Conservation (phyloP, 208 protist genomes). For the Acanthamoeba healyi region DNA sequence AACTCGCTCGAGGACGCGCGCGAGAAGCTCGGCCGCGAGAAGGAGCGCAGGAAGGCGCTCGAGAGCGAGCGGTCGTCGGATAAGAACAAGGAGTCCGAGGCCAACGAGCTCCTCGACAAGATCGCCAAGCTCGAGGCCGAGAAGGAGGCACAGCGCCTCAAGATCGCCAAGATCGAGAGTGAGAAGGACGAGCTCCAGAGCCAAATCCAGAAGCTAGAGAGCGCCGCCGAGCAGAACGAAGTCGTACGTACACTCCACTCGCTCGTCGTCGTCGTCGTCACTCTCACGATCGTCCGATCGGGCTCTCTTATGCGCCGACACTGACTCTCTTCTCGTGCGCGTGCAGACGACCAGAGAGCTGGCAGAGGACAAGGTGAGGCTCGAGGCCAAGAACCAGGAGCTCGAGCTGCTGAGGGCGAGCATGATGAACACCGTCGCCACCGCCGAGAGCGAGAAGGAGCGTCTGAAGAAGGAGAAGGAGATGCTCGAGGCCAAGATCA, state of each 20-base stretch:
- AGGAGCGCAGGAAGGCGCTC: background rate
- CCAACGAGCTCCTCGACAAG: background rate
- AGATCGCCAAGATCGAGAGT: constrained; percentile 18
- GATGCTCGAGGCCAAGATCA: background rate
- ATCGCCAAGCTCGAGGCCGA: constrained; percentile 23
- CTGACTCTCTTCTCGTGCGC: no score
- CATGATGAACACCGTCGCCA: background rate
- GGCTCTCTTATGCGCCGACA: no score
- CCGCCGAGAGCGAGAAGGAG: constrained; percentile 52
- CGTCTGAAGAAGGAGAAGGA: constrained; percentile 61
- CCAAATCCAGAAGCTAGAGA: background rate
- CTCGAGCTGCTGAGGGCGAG: background rate
- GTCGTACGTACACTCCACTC: background rate
- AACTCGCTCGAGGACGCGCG: background rate
- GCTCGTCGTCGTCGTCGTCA: no score
- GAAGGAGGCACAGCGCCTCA: background rate
- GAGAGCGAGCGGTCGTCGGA: background rate
- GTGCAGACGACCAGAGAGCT: constrained; percentile 5
- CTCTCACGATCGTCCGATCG: background rate
- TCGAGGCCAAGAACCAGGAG: constrained; percentile 44
- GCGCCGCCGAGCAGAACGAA: constrained; percentile 11
- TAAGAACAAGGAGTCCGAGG: background rate
- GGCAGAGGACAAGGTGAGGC: constrained; percentile 53
- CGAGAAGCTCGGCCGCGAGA: background rate
- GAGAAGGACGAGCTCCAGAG: background rate